Evolutionary conservation across 2,329 filamentous ascomycete genomes (phyloP).

Genomic region (Blumeria hordei): DNA sequence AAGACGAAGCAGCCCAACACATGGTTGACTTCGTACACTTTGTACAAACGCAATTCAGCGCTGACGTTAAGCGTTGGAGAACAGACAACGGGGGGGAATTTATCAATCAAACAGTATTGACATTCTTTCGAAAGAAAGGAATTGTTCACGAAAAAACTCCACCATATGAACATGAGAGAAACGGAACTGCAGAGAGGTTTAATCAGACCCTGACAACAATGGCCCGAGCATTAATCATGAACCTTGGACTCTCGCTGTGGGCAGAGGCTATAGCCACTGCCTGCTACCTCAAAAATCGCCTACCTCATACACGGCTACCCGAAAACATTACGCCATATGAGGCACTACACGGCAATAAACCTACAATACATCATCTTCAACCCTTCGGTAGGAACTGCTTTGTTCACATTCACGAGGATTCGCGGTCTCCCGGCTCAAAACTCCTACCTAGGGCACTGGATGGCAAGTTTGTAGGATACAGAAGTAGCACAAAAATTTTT

Average conservation of each 20-base stretch:
- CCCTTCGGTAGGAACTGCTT: neutral
- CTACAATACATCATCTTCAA: neutral
- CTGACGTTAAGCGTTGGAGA: neutral
- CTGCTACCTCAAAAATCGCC: neutral
- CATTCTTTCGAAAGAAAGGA: neutral
- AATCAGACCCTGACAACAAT: neutral
- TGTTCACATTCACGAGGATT: neutral
- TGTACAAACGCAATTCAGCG: neutral
- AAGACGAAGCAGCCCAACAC: neutral
- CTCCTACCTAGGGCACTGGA: neutral
- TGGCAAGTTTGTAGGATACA: neutral
- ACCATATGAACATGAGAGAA: neutral
- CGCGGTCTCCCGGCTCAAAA: neutral
- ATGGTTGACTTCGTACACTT: neutral
- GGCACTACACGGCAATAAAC: neutral
- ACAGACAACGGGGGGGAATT: neutral
- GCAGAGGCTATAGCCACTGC: neutral
- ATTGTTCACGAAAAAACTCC: slow-evolving; percentile 1
- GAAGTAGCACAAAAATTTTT: neutral
- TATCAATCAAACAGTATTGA: neutral
- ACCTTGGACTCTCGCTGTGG: neutral
- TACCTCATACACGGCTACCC: neutral
- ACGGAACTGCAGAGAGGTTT: neutral
- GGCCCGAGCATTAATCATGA: neutral
- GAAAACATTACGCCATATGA: neutral